These are phyloP conservation scores for Stellera chamaejasme DNA, from an alignment of 345 rosid species.

Conservation along the genomic window DNA sequence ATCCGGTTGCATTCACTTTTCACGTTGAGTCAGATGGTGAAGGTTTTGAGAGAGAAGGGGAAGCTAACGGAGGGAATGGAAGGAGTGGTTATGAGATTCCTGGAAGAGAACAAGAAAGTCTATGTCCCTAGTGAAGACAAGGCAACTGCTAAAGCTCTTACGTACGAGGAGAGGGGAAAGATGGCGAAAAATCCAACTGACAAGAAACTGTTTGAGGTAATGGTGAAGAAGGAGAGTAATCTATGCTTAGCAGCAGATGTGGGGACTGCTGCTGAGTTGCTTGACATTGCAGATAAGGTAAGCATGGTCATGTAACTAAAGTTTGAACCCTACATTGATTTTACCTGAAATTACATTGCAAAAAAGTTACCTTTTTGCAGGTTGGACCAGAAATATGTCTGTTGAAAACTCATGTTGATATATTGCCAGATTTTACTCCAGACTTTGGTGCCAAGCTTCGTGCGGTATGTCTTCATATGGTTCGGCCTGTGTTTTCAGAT, in stretches of 20 bases:
- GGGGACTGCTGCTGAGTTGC: conserved; percentile 83
- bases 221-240: conserved; percentile 83
- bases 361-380: conserved; percentile 25
- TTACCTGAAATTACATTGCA: too few species aligned
- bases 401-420: conserved; percentile 95
- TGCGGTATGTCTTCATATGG: conserved; percentile 29
- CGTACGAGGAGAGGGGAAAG: conserved; percentile 57
- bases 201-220: conserved; percentile 68
- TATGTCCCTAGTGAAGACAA: conserved; percentile 49
- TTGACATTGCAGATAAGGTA: conserved; percentile 82
- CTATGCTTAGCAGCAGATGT: conserved; percentile 96
- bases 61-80: conserved; percentile 61
- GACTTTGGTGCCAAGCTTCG: conserved; percentile 92
- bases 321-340: not conserved
- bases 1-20: conserved; percentile 67
- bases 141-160: conserved; percentile 36
- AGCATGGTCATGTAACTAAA: not conserved
- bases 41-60: conserved; percentile 74
- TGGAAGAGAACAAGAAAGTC: conserved; percentile 75
- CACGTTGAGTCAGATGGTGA: conserved; percentile 75
- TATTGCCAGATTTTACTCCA: conserved; percentile 83
- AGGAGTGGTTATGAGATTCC: conserved; percentile 44
- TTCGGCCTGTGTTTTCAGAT: not conserved
- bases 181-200: conserved; percentile 67
- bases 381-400: conserved; percentile 95